Evolutionary conservation across 768 basidiomycete genomes (phyloP), one percentile per base, ranked within the genome.

Genomic region (Cystoderma amianthinum): DNA sequence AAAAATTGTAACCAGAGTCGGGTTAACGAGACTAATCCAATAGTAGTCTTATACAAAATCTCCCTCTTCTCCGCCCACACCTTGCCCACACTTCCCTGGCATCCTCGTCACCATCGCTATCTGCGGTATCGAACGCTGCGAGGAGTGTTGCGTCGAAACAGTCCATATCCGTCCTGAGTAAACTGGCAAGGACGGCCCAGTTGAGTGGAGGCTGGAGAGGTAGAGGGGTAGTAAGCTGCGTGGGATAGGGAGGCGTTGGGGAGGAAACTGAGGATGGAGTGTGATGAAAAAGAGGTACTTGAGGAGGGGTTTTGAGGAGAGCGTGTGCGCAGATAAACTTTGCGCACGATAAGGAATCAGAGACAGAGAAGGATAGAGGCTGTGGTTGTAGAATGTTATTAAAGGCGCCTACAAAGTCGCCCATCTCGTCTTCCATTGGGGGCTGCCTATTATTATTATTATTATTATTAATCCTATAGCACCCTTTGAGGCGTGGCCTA

Each of bases 61-160:
- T 95, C 93, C 34, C 86, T 68, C 66, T 95, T 94, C 63, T 99
- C 94, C 1, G 88, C 82, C 90, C 95, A 99, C 13, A 94, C 83
- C 48, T 90, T 84, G 1, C 89, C 89, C n/a, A n/a, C 70, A 96
- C 80, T 60, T 95, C 94, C 89, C 89, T 97, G 10, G 65, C 74
- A 1, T 46, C 56, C 53, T 95, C 90, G 47, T 95, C 79, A 3
- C 67, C 70, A 20, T 71, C 71, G 5, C 76, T 72, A 58, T 96
- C 94, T 0, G 88, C 86, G n/a, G 65, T 62, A 54, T 97, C 95
- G 53, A 99, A 99, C 0, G 83, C 85, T 1, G 83, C 75, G n/a
- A 99, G 69, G 10, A 95, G 69, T 19, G 69, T 75, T 11, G 86
- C 85, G 50, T 97, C 91, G 61, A 95, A 98, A 3, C 89, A 72